Evolutionary conservation across 257 asterid species (phyloP).

Genomic region (Solanum peruvianum): DNA sequence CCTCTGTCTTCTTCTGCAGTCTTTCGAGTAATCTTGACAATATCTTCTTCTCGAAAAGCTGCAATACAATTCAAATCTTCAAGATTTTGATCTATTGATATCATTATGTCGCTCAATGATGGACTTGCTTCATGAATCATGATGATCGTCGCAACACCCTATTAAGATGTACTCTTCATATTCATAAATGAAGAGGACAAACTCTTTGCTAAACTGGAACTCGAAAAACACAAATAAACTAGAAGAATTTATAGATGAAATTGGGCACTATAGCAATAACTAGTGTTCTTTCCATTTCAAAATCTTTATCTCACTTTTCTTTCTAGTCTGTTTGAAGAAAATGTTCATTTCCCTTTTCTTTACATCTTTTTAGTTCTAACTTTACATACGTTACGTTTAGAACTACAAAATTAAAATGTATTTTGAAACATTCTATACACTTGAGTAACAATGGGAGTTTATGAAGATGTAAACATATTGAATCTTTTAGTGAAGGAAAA

Average conservation of each 20-base stretch:
- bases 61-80: neutral
- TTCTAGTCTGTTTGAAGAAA: no score
- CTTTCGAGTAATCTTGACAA: neutral
- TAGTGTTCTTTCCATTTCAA: neutral
- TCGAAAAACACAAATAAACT: neutral
- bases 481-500: neutral
- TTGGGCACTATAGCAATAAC: neutral
- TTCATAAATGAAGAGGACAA: neutral
- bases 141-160: neutral
- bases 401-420: neutral
- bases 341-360: neutral
- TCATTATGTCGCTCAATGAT: neutral
- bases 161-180: neutral
- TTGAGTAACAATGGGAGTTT: neutral
- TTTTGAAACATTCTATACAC: no score
- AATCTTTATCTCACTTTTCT: no score
- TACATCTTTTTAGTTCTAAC: neutral
- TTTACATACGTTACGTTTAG: no score
- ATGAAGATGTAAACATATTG: neutral
- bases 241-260: neutral
- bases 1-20: neutral
- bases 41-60: neutral
- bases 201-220: neutral
- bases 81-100: neutral
- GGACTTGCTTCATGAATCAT: neutral